These are phyloP conservation scores for Neurospora hispaniola DNA, from an alignment of 495 filamentous ascomycete genomes.

Conservation along the genomic window DNA sequence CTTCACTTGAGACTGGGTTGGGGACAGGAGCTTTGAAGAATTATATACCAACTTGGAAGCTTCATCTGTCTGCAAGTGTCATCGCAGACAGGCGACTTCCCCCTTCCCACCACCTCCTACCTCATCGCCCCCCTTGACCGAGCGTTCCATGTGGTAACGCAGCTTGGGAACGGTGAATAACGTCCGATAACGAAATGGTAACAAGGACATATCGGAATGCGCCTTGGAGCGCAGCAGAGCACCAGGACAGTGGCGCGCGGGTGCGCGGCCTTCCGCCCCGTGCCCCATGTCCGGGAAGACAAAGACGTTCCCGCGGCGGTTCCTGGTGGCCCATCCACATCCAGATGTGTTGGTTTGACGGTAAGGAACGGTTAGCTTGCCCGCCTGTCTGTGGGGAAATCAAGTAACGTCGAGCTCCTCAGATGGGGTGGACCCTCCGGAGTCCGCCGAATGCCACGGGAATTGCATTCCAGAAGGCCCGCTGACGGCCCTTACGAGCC, in stretches of 20 bases:
- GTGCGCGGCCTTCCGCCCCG: neutral
- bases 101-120: neutral
- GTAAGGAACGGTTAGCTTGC: neutral
- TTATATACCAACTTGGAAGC: neutral
- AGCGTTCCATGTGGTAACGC: neutral
- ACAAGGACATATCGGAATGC: neutral
- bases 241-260: neutral
- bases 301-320: neutral
- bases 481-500: neutral
- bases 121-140: neutral
- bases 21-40: neutral
- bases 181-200: neutral
- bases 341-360: neutral
- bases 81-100: neutral
- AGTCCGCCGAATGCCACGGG: neutral
- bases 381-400: neutral
- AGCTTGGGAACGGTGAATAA: neutral
- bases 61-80: neutral
- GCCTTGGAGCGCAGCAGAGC: neutral
- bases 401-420: neutral
- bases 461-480: neutral
- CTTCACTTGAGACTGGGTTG: neutral
- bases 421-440: neutral
- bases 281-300: neutral
- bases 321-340: neutral